Base-by-base conservation (phyloP, 352 stramenopile genomes). In the Blastocystis sp. region DNA sequence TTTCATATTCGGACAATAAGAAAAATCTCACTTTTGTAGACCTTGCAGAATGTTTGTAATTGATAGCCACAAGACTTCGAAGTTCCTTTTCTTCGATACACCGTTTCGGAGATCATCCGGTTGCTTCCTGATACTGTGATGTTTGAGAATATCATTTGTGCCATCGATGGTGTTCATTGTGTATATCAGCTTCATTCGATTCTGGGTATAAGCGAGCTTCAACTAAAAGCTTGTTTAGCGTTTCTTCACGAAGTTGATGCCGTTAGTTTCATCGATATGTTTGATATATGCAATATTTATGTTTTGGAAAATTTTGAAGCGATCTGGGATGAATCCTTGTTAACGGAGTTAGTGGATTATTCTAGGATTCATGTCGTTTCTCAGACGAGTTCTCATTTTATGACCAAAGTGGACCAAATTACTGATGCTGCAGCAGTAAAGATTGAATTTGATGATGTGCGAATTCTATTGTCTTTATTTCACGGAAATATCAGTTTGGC, bases 261-360 rank as follows among this genome's bases (percentile, higher is more conserved):
- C 11, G 68, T 84, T 40, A 44, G 48, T 35, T 42, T 84, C 7
- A 84, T 84, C 73, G 73, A 84, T 27, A 66, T 66, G 5, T 84
- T 84, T 57, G 73, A 84, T 51, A 44, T 84, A 17, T 84, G 73
- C 53, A 84, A 84, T 57, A 68, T 84, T 51, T 84, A 84, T 37
- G 51, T 51, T 19, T 51, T 84, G 0, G 44, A 84, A 40, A 57
- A 84, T 51, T 84, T 84, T 51, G 73, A 84, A 56, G 51, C 73
- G 24, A 13, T 84, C 17, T 84, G 73, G 48, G 59, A 84, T 9
- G 51, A 68, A 4, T 9, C 51, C 5, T 15, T 84, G 5, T 51
- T 84, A 17, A 66, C 13, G 30, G 13, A 66, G 5, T 53, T 64
- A 37, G 33, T 68, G 53, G 37, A 66, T 4, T 84, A 84, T 51